Evolutionary conservation across 306 rosid genomes (phyloP).

Genomic region (Dalbergia oliveri): DNA sequence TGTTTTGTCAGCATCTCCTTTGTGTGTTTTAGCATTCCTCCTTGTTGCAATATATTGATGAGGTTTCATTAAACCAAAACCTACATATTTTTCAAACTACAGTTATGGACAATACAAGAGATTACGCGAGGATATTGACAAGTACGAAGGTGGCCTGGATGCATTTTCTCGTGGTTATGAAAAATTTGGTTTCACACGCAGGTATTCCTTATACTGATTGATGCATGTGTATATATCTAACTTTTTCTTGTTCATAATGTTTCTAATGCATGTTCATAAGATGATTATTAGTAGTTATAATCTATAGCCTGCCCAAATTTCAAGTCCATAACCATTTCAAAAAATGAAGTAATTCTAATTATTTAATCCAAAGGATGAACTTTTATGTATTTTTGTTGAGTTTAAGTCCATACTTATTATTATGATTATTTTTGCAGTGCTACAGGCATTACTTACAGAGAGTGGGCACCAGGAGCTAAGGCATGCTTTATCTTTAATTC

Average conservation of each 20-base stretch:
- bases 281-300: neutral
- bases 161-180: conserved; percentile 96
- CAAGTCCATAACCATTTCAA: neutral
- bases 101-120: conserved; percentile 83
- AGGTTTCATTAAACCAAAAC: neutral
- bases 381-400: no score
- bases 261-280: neutral
- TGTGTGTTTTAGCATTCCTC: no score
- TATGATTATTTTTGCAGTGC: conserved; percentile 60
- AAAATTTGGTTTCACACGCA: conserved; percentile 86
- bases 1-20: neutral
- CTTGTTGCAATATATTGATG: no score
- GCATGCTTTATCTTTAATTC: conserved; percentile 50
- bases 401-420: neutral
- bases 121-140: conserved; percentile 79
- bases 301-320: neutral
- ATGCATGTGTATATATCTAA: neutral
- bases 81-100: conserved; percentile 41
- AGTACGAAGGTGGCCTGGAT: conserved; percentile 94
- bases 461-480: conserved; percentile 99
- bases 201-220: conserved; percentile 57
- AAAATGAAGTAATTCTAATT: neutral
- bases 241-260: neutral
- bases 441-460: conserved; percentile 89
- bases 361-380: neutral